Base-by-base conservation (phyloP, 1,284 basidiomycete species). In the Rhodotorula sp. region DNA sequence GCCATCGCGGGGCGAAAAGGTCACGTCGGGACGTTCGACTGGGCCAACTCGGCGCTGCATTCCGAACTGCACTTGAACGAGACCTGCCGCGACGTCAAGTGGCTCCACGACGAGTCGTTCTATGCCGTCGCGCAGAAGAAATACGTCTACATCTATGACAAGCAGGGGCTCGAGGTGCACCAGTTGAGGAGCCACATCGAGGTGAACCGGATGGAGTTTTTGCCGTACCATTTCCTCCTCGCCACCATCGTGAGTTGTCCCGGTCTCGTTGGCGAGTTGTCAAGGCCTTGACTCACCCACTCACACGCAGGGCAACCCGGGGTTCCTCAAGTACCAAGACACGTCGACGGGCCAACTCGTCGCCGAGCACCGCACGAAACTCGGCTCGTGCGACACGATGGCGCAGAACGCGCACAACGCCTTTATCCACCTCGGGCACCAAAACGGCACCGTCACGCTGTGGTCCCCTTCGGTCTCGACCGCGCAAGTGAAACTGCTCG, bases 121-220 rank as follows among this genome's bases (percentile, higher is more conserved):
- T 94, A 91, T 79, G 96, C 95, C 4, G 94, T 96, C 20, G 95
- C 95, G 0, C 95, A 99, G 81, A 93, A 93, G 81, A 93, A 95
- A 84, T 93, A 96, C 79, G 91, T 91, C 26, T 99, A 91, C 82
- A 94, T 99, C 69, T 98, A 99, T 79, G 96, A 99, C 82, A 86
- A 88, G 59, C 88, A 93, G 75, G 95, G 96, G 24, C 89, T 96
- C 33, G 96, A 99, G 81, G 82, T 99, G 14, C 95, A 99, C 79
- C 85, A 87, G 74, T 83, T 93, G 83, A 86, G 77, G 82, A 84
- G 78, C 6, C 95, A 97, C 79, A 86, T 96, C 68, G 95, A 98
- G 79, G 91, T 93, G 2, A 91, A 91, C 15, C 84, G 90, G 69
- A 86, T 99, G 69, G 92, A 97, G 79, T 99, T 93, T 80, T 83